Evolutionary conservation across 805 yeast species (phyloP).

Genomic region (Maudiozyma turicensis): DNA sequence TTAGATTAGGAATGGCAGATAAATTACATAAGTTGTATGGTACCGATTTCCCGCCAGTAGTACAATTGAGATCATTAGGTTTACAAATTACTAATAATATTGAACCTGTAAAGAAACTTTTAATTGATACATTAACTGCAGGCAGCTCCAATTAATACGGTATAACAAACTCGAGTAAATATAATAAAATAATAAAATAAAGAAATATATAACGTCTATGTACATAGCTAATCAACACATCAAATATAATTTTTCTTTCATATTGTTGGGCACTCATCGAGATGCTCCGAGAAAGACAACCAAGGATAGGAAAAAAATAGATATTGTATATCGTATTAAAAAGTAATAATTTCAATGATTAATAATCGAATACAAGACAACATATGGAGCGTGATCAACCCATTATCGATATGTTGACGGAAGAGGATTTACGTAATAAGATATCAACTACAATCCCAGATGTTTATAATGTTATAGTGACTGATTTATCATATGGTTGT

Average conservation of each 20-base stretch:
- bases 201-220: too few relatives aligned
- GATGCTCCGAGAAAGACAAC: too few relatives aligned
- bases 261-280: too few relatives aligned
- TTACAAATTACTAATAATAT: constrained; percentile 56
- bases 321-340: too few relatives aligned
- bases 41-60: constrained; percentile 64
- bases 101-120: constrained; percentile 55
- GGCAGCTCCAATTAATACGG: constrained; percentile 10
- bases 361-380: too few relatives aligned
- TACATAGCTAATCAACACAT: too few relatives aligned
- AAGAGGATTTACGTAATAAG: constrained; percentile 20
- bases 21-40: constrained; percentile 82
- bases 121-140: constrained; percentile 47
- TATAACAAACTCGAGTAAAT: too few relatives aligned
- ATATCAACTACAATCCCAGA: constrained; percentile 19
- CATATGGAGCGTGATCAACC: background rate
- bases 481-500: constrained; percentile 71
- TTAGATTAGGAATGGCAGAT: constrained; percentile 79
- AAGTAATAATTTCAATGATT: too few relatives aligned
- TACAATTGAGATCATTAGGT: constrained; percentile 66
- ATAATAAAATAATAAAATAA: too few relatives aligned
- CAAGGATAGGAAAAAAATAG: too few relatives aligned
- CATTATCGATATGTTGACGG: constrained; percentile 6
- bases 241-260: too few relatives aligned
- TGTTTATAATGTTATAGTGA: constrained; percentile 27